Base-by-base conservation (phyloP, 805 yeast genomes). In the Saturnispora halmiae region DNA sequence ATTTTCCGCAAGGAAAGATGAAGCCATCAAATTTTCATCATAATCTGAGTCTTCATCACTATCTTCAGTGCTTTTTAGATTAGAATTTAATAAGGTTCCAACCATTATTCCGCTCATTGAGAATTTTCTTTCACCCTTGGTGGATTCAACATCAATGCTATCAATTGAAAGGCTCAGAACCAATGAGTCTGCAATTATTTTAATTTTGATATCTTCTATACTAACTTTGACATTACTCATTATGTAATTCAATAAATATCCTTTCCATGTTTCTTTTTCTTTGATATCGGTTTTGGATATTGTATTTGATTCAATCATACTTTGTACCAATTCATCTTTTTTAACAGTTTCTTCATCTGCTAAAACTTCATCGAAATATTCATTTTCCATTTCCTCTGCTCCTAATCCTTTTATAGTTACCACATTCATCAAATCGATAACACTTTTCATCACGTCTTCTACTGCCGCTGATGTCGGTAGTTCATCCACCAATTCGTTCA, bases 231-330 rank as follows among this genome's bases (percentile, higher is more conserved):
- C 58, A 46, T 77, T 71, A 48, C 82, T 72, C 15, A 82, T 56
- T 0, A 86, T 84, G 44, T 78, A 66, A 43, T 79, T 87, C 0
- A 78, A 75, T 0, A 85, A 85, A 46, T 65, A 71, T 11, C 75
- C 65, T 2, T 32, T 32, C 42, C 42, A 39, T 26, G 51, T 50
- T 35, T 46, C 34, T 6, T 36, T 20, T 14, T 43, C 38, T 18
- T 33, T 21, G n/a, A 5, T 20, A 32, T 39, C 33, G 13, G 32
- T 31, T n/a, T 14, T 11, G 11, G 36, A 14, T 5, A 41, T 41
- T 8, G 40, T 26, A 14, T 32, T 37, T 21, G 38, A 31, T 27
- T 27, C 24, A 13, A 35, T 38, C 35, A 34, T 31, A 11, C 19
- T n/a, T 14, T 29, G 13, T 4, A 38, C 34, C 18, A 40, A 25